Conservation (phyloP, 805 yeast genomes). For the Candida pseudoglaebosa region DNA sequence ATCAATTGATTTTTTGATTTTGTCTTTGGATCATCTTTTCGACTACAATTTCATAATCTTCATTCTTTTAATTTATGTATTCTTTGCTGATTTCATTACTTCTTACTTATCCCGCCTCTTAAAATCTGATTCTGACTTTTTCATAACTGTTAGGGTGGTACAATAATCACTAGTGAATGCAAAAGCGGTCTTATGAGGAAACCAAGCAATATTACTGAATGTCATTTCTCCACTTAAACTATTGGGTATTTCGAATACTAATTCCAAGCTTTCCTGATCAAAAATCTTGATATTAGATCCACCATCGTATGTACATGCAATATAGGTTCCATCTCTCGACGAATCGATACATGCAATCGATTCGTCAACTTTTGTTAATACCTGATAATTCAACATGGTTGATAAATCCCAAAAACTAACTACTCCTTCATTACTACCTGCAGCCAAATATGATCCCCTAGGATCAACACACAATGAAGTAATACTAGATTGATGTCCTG, state of each 20-base stretch:
- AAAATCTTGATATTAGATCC: constrained; percentile 39
- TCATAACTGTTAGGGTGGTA: constrained; percentile 22
- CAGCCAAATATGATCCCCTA: constrained; percentile 45
- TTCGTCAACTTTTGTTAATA: constrained; percentile 40
- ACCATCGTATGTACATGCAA: constrained; percentile 44
- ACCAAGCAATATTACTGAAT: constrained; percentile 28
- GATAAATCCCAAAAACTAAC: constrained; percentile 47
- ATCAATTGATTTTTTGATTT: too few relatives aligned
- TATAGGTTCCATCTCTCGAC: constrained; percentile 42
- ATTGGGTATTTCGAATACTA: constrained; percentile 28
- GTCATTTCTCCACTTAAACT: constrained; percentile 25
- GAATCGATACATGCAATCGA: constrained; percentile 37
- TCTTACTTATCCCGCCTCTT: background rate
- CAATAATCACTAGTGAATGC: constrained; percentile 29
- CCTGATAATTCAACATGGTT: constrained; percentile 32
- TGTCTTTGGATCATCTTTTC: too few relatives aligned
- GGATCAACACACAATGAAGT: constrained; percentile 49
- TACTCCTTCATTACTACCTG: constrained; percentile 57
- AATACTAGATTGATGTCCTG: constrained; percentile 49
- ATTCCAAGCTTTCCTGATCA: constrained; percentile 24
- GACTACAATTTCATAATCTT: background rate
- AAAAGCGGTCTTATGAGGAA: constrained; percentile 29
- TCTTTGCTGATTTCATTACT: background rate
- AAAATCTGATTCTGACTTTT: constrained; percentile 6
- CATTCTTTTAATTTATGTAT: background rate